phyloP scores from a whole-genome alignment of 805 yeast species.

The Dipodascus albidus region DNA sequence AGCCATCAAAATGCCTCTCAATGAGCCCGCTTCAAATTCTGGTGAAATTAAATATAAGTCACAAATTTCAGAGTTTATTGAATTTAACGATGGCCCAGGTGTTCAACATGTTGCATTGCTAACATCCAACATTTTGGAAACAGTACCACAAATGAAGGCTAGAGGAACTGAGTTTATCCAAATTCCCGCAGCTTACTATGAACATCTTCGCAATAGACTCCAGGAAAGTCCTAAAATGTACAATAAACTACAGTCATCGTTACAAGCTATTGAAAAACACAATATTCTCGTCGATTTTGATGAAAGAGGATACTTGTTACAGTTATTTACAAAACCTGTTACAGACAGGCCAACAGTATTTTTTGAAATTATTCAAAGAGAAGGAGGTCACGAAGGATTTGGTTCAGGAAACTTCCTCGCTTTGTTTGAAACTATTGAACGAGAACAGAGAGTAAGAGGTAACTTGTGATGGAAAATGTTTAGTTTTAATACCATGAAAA shows the following conservation, averaged over 20 bases:
- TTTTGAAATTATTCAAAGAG: slow-evolving; percentile 70
- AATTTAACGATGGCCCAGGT: slow-evolving; percentile 70
- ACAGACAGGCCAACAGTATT: slow-evolving; percentile 74
- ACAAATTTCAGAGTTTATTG: slow-evolving; percentile 74
- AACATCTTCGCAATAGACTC: slow-evolving; percentile 35
- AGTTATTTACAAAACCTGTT: slow-evolving; percentile 67
- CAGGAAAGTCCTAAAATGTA: slow-evolving; percentile 33
- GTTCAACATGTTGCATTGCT: slow-evolving; percentile 71
- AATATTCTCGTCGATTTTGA: slow-evolving; percentile 65
- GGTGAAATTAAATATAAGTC: slow-evolving; percentile 37
- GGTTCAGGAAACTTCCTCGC: slow-evolving; percentile 86
- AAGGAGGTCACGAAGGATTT: slow-evolving; percentile 63
- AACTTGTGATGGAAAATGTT: slow-evolving; percentile 16
- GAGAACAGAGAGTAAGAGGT: slow-evolving; percentile 64
- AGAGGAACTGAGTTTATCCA: slow-evolving; percentile 63
- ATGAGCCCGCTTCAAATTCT: slow-evolving; percentile 65
- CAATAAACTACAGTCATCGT: slow-evolving; percentile 38
- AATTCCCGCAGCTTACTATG: slow-evolving; percentile 50
- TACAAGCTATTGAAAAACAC: slow-evolving; percentile 34
- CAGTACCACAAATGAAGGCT: slow-evolving; percentile 41
- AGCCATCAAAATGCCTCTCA: slow-evolving; percentile 65
- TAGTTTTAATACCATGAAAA: too few relatives aligned
- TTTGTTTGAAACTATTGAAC: slow-evolving; percentile 67
- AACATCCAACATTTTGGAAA: slow-evolving; percentile 47
- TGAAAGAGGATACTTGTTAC: slow-evolving; percentile 63